phyloP scores from a whole-genome alignment of 352 stramenopile species.

The Saprolegnia diclina region DNA sequence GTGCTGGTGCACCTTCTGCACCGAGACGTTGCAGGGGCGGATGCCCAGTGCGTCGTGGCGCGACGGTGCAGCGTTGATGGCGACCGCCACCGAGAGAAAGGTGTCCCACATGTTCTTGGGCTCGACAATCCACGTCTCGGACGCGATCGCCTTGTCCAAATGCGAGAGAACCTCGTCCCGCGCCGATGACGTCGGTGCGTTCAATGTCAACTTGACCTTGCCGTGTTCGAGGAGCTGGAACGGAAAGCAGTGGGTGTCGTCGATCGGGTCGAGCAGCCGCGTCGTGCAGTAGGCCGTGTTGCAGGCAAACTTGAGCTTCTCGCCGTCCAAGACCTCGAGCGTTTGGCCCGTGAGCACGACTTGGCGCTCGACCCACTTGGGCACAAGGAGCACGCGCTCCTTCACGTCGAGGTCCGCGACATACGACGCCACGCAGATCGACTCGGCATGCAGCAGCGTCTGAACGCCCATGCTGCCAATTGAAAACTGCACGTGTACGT shows the following conservation, averaged over 20 bases:
- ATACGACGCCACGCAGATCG: background rate
- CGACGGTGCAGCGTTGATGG: background rate
- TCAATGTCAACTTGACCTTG: background rate
- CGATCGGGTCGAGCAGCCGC: background rate
- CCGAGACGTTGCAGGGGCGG: background rate
- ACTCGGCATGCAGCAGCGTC: background rate
- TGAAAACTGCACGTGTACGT: background rate
- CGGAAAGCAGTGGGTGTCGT: background rate
- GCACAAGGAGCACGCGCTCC: background rate
- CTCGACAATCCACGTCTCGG: background rate
- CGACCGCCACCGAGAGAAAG: background rate
- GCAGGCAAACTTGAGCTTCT: constrained; percentile 4
- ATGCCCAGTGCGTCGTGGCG: background rate
- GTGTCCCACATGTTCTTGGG: background rate
- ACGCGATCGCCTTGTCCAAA: background rate
- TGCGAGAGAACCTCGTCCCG: background rate
- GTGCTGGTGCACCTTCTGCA: background rate
- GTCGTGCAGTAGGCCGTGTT: background rate
- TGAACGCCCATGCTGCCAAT: too few species aligned
- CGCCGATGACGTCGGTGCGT: background rate
- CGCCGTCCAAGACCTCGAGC: background rate
- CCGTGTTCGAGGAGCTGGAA: constrained; percentile 4
- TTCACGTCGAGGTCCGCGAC: background rate
- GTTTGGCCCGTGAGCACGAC: constrained; percentile 7
- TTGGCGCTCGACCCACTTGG: background rate